Base-by-base conservation (phyloP, 225 moss, liverwort and hornwort species). In the Pleurozium schreberi region DNA sequence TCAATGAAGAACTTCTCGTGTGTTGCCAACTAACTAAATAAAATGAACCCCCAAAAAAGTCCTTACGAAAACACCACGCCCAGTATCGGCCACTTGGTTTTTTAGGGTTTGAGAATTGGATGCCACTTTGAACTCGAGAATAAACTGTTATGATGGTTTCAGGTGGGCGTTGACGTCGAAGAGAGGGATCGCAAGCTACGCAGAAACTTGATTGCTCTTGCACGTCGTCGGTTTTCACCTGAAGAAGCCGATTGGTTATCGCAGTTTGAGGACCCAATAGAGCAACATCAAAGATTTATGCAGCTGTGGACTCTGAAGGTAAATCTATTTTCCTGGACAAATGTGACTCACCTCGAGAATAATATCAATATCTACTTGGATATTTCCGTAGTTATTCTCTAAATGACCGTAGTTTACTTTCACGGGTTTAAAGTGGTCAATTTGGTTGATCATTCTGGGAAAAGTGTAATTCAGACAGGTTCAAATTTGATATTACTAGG, bases 291-390 rank as follows among this genome's bases (percentile, higher is more conserved):
- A 58, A 92, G 92, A 68, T 99, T 99, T 88, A 85, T 99, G 87
- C 95, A 95, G 69, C 92, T 99, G 79, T 99, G 98, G 98, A 97
- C 97, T 62, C 91, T 99, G 21, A 99, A 99, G 91, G 96, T 94
- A 75, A 91, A 19, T 66, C n/a, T 87, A 42, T 5, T 43, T 45
- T 53, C 33, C 63, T 81, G 68, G 80, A 87, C 75, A 58, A 27
- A 52, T 84, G 17, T 85, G 63, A 49, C 22, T 21, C 45, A 42
- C 71, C 60, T 71, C 38, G 22, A 33, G 34, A 26, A 55, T 43
- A 26, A 55, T 43, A 58, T 30, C 19, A 80, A 15, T 40, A 18
- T 82, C 36, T 67, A 16, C 55, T 65, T 77, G 6, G 47, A 53
- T 75, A 40, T n/a, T 27, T 69, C 27, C 80, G 50, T 55, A 57